Base-by-base conservation (phyloP, 2,329 filamentous ascomycete species). In the Alternaria ventricosa region DNA sequence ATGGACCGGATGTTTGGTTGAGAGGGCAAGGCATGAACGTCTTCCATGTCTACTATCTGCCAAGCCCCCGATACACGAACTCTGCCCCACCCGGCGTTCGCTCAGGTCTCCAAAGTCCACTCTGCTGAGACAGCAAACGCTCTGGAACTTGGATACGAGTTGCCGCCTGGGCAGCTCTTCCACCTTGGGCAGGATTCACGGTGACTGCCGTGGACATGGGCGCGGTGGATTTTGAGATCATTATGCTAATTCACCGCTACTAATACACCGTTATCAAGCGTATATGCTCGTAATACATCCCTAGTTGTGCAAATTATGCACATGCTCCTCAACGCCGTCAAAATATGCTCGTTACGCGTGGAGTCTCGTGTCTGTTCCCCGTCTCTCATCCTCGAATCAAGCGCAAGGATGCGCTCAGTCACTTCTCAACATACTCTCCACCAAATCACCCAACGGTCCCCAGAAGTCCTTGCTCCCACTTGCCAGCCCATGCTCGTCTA, bases 341-440 rank as follows among this genome's bases (percentile, higher is more conserved):
- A 63, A 22, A 54, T 47, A 43, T 55, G 41, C 46, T 45, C 25
- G 7, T 50, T 28, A 22, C 50, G 18, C 10, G 43, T 47, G 18
- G 27, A 46, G 55, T 41, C 54, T 47, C n/a, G 18, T 53, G 18
- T 28, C 15, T 50, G 33, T 33, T 13, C 55, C 33, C 25, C 11
- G 30, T 13, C 11, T 12, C 50, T n/a, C 8, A 22, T 50, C n/a
- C 15, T 28, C n/a, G 12, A 53, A 23, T 11, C 20, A 9, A 18
- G 30, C 46, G 23, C 46, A 20, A 20, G 23, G 27, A 22, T 15
- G 7, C 23, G 5, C 23, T 55, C 54, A 63, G 79, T 98, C 96
- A 77, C 94, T 97, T 82, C 90, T 90, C 83, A 98, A 82, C 94
- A 99, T 99, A 80, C 93, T 98, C 79, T 99, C 96, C 55, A 99